Percentiles rank a stretch among this genome's conserved stretches.
phyloP scores from a whole-genome alignment of 2,329 filamentous ascomycete species.

The Sporothrix brasiliensis region DNA sequence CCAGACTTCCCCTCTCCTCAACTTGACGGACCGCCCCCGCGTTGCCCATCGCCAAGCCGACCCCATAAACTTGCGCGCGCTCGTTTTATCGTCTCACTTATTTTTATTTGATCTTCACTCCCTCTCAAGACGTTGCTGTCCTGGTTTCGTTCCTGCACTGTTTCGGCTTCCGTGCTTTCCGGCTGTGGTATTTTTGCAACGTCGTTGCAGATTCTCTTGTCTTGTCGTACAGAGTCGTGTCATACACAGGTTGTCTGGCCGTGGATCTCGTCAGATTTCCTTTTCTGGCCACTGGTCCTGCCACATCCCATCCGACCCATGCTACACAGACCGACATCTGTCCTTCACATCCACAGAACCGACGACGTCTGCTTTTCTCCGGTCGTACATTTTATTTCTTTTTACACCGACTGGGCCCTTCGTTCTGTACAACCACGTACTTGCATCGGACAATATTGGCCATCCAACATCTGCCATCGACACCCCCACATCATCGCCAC shows the following conservation, averaged over 20 bases:
- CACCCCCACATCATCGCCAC: not conserved
- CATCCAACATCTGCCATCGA: not conserved
- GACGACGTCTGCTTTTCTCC: not conserved
- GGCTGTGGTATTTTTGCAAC: constrained; percentile 15
- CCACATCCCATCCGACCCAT: not conserved
- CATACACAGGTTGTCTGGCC: not conserved
- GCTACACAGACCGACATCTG: constrained; percentile 6
- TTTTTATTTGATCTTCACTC: not conserved
- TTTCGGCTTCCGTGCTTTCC: constrained; percentile 16
- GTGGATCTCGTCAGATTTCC: not conserved
- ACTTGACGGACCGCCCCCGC: not conserved
- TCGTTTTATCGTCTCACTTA: constrained; percentile 27
- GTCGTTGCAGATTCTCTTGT: not conserved
- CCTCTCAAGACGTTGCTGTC: not conserved
- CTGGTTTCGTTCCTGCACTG: constrained; percentile 4
- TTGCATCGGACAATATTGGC: constrained; percentile 19
- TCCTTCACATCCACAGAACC: not conserved
- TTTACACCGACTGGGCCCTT: constrained; percentile 6
- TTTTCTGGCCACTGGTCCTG: constrained; percentile 12
- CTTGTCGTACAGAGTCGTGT: not conserved
- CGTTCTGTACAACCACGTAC: constrained; percentile 12
- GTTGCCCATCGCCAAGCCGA: constrained; percentile 14
- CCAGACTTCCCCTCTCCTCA: not conserved
- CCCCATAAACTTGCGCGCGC: constrained; percentile 32
- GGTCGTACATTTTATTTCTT: not conserved